Conservation (phyloP, 495 filamentous ascomycete genomes). For the Neurospora sp. region DNA sequence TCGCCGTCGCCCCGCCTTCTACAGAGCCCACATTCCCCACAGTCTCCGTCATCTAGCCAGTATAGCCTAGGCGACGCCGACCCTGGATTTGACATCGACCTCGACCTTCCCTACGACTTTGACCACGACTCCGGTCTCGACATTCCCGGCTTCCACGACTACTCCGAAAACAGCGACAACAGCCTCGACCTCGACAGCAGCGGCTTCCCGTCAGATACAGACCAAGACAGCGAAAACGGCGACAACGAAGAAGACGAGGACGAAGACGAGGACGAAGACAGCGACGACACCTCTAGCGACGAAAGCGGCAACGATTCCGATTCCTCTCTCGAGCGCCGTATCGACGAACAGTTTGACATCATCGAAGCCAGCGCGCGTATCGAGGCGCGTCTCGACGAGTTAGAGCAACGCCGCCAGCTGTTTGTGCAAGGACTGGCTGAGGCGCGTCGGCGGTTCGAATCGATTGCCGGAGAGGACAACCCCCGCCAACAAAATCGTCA, state of each 20-base stretch:
- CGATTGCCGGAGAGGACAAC: neutral
- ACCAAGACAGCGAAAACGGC: neutral
- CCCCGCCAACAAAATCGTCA: neutral
- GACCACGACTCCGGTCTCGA: neutral
- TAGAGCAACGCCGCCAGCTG: neutral
- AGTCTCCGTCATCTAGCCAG: neutral
- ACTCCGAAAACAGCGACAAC: neutral
- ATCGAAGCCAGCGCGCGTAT: neutral
- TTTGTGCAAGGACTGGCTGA: neutral
- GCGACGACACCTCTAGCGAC: neutral
- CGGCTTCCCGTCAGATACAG: neutral
- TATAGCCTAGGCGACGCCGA: neutral
- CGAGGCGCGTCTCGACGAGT: neutral
- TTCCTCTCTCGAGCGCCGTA: neutral
- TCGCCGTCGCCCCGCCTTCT: neutral
- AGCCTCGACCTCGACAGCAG: neutral
- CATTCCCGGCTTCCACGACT: neutral
- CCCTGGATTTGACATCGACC: neutral
- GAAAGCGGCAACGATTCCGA: neutral
- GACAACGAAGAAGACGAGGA: neutral
- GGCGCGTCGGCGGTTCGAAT: neutral
- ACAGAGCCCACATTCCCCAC: neutral
- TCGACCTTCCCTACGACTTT: neutral
- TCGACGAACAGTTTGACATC: neutral
- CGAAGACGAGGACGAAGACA: neutral